Conservation (phyloP, 2,329 filamentous ascomycete species). For the Apiospora phragmitis region DNA sequence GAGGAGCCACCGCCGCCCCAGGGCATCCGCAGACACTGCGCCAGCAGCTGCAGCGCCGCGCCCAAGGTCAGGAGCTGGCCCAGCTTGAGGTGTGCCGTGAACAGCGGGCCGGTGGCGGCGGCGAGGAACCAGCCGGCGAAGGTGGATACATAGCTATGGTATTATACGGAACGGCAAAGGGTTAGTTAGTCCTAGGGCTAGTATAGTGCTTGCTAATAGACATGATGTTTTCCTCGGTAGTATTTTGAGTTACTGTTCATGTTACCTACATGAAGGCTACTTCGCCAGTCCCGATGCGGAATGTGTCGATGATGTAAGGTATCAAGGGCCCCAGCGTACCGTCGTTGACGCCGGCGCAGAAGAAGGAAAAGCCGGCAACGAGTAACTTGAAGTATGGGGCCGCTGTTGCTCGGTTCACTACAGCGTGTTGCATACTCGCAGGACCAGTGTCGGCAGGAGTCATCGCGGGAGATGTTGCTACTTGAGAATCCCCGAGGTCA, state of each 20-base stretch:
- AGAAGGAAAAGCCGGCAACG: slow-evolving; percentile 62
- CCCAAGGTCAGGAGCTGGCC: slow-evolving; percentile 59
- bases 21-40: slow-evolving; percentile 54
- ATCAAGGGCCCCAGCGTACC: slow-evolving; percentile 64
- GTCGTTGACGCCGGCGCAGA: slow-evolving; percentile 66
- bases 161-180: background rate
- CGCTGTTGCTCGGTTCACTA: slow-evolving; percentile 22
- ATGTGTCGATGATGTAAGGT: slow-evolving; percentile 61
- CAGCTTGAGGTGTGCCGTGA: slow-evolving; percentile 52
- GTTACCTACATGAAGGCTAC: slow-evolving; percentile 31
- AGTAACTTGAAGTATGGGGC: slow-evolving; percentile 47
- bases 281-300: slow-evolving; percentile 39
- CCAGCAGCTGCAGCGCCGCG: slow-evolving; percentile 53
- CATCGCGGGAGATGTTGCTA: background rate
- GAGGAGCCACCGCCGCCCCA: slow-evolving; percentile 51
- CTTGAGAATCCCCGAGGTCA: background rate
- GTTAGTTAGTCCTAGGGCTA: background rate
- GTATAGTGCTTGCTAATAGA: background rate
- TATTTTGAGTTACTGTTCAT: background rate
- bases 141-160: slow-evolving; percentile 50
- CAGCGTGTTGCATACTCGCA: slow-evolving; percentile 1
- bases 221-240: background rate
- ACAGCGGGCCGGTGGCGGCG: slow-evolving; percentile 55
- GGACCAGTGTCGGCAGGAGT: background rate
- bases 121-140: slow-evolving; percentile 62